Evolutionary conservation across 2,329 filamentous ascomycete genomes (phyloP).

Genomic region (Byssochlamys sp.): DNA sequence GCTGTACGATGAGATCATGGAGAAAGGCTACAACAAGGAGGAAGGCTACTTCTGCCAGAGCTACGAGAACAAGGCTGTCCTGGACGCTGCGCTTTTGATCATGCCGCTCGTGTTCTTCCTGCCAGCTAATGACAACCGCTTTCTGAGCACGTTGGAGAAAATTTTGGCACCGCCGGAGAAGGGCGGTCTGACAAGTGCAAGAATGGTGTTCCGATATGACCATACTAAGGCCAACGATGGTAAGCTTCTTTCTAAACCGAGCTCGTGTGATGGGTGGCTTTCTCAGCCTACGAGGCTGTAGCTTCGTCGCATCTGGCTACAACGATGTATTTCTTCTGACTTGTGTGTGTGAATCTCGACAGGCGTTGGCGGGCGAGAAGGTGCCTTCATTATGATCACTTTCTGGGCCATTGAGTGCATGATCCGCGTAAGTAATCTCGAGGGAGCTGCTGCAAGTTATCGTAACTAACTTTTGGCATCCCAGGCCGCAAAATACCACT

Average conservation of each 20-base stretch:
- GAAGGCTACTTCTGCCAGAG: constrained; percentile 64
- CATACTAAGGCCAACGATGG: constrained; percentile 60
- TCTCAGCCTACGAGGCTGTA: too few species aligned
- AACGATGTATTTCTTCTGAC: not conserved
- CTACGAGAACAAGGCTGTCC: constrained; percentile 59
- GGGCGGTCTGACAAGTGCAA: constrained; percentile 64
- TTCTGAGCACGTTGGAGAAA: constrained; percentile 60
- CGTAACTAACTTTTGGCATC: constrained; percentile 3
- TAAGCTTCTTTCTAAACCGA: constrained; percentile 24
- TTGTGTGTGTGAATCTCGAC: constrained; percentile 4
- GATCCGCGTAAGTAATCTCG: constrained; percentile 50
- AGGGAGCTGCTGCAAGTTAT: not conserved
- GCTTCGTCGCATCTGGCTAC: too few species aligned
- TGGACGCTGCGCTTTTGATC: constrained; percentile 67
- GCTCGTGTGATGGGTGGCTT: not conserved
- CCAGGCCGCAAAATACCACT: constrained; percentile 22
- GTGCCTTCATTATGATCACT: constrained; percentile 71
- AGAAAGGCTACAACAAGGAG: constrained; percentile 63
- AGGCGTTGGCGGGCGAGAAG: constrained; percentile 66
- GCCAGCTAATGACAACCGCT: constrained; percentile 65
- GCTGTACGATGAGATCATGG: constrained; percentile 68
- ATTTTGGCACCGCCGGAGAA: constrained; percentile 65
- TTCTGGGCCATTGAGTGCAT: constrained; percentile 75
- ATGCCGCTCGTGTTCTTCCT: constrained; percentile 74
- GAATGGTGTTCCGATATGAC: constrained; percentile 67